These are phyloP conservation scores for Aspergillus ellipticus DNA, from an alignment of 495 filamentous ascomycete genomes.

Conservation along the genomic window DNA sequence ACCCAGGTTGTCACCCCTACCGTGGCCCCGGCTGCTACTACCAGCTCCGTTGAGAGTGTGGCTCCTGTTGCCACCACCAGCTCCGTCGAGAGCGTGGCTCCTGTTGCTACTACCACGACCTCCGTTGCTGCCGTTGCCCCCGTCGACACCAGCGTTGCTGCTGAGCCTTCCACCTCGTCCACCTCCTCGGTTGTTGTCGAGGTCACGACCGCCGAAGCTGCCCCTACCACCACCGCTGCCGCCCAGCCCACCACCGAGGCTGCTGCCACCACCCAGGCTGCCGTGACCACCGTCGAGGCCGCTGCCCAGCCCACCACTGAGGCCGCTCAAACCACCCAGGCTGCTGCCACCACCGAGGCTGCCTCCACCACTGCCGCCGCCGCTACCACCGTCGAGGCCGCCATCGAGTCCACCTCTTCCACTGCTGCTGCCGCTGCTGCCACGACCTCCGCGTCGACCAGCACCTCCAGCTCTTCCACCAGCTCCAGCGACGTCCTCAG, in stretches of 20 bases:
- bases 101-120: slow-evolving; percentile 5
- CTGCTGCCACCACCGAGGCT: slow-evolving; percentile 4
- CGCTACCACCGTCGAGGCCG: slow-evolving; percentile 4
- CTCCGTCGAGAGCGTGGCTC: neutral
- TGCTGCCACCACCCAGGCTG: slow-evolving; percentile 3
- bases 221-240: slow-evolving; percentile 1
- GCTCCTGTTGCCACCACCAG: neutral
- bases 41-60: neutral
- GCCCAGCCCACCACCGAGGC: slow-evolving; percentile 2
- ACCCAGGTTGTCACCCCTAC: neutral
- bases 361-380: neutral
- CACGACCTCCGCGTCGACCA: slow-evolving; percentile 4
- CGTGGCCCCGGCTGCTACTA: neutral
- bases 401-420: neutral
- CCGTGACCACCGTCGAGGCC: neutral
- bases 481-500: slow-evolving; percentile 8
- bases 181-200: slow-evolving; percentile 1
- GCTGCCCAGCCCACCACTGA: slow-evolving; percentile 1
- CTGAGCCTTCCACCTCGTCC: slow-evolving; percentile 9
- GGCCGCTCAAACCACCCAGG: slow-evolving; percentile 1
- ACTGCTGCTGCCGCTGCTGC: neutral
- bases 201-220: slow-evolving; percentile 1
- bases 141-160: slow-evolving; percentile 13
- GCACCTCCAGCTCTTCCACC: slow-evolving; percentile 12
- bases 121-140: slow-evolving; percentile 4